These are phyloP conservation scores for Ilyonectria mors-panacis DNA, from an alignment of 2,329 filamentous ascomycete genomes.

Conservation along the genomic window DNA sequence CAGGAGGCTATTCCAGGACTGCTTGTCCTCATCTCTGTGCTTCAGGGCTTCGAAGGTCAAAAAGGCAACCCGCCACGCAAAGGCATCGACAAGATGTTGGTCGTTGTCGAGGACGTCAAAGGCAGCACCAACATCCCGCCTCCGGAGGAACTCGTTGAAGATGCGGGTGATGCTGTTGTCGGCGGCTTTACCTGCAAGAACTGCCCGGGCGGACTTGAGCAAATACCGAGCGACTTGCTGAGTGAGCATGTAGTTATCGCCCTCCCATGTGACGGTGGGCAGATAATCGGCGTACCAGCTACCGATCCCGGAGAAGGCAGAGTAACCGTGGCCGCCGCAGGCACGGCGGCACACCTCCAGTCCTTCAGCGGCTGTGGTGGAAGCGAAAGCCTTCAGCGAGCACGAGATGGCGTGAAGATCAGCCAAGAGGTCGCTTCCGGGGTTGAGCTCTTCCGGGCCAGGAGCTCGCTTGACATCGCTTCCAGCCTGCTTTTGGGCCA, in stretches of 20 bases:
- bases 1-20: constrained; percentile 82
- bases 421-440: constrained; percentile 76
- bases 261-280: constrained; percentile 80
- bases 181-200: constrained; percentile 72
- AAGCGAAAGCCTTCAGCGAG: constrained; percentile 81
- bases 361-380: constrained; percentile 80
- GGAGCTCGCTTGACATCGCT: constrained; percentile 66
- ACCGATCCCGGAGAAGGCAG: constrained; percentile 82
- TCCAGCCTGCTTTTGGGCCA: constrained; percentile 61
- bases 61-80: constrained; percentile 82
- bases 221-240: constrained; percentile 85
- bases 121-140: constrained; percentile 79
- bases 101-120: constrained; percentile 82
- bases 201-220: constrained; percentile 80
- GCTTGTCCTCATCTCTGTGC: constrained; percentile 81
- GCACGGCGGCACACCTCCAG: constrained; percentile 82
- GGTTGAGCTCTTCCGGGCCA: constrained; percentile 76
- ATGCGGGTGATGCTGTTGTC: constrained; percentile 63
- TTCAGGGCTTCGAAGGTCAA: constrained; percentile 83
- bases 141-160: constrained; percentile 74
- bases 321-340: constrained; percentile 84
- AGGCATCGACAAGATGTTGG: constrained; percentile 79
- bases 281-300: constrained; percentile 83
- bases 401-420: constrained; percentile 85
- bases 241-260: constrained; percentile 87